Base-by-base conservation (phyloP, 2,329 filamentous ascomycete species). In the Pleoardoris graminearum region DNA sequence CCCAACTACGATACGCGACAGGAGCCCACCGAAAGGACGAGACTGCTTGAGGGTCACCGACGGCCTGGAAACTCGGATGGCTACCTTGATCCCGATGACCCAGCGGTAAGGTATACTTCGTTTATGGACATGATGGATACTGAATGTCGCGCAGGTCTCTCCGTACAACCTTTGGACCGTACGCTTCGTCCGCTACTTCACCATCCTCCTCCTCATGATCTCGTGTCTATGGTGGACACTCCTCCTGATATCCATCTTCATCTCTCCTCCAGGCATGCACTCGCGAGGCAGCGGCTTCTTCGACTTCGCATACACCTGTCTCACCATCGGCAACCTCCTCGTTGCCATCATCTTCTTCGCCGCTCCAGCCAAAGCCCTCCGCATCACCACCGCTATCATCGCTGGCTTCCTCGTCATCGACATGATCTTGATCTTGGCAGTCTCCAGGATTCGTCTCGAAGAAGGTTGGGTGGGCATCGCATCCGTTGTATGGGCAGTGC, bases 81-180 rank as follows among this genome's bases (percentile, higher is more conserved):
- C 44, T 91, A 87, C 65, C 78, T 92, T 49, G 88, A 87, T 64
- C 88, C 89, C 11, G 88, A 91, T 77, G 89, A 92, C 69, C 89
- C 89, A 69, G 89, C 89, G 59, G 89, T 96, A 74, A n/a, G 73
- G 83, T 33, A 21, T 8, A 32, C n/a, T 32, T 19, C 14, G 3
- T 22, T 0, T 39, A 3, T 11, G 22, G n/a, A 1, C 35, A 14
- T 21, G 12, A 21, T 29, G 10, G 10, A 12, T 22, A 50, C 65
- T 72, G 53, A 70, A 37, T 11, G 23, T 42, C 17, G 7, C 2
- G 3, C 44, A 77, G 80, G 86, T 90, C 21, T 90, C 91, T 3
- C 94, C 94, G 0, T 97, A 97, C 77, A 99, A 99, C 65, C 83
- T 97, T 32, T 96, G 91, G 88, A 90, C 85, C 53, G 89, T 99